phyloP scores from a whole-genome alignment of 371 early-diverging fungal genomes.

The Saksenaea vasiformis region DNA sequence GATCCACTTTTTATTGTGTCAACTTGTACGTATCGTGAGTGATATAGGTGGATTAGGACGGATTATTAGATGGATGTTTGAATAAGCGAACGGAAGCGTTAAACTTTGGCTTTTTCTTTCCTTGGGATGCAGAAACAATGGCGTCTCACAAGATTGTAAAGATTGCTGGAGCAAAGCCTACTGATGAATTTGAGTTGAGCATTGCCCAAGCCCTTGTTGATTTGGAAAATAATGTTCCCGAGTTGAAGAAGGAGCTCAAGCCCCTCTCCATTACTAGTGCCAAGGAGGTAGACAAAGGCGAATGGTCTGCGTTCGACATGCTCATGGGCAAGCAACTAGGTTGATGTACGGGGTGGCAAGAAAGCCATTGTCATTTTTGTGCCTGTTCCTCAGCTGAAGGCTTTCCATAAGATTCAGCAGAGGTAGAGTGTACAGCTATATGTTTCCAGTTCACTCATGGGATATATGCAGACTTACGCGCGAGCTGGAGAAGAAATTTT shows the following conservation, averaged over 20 bases:
- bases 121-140: constrained; percentile 29
- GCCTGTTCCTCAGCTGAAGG: constrained; percentile 90
- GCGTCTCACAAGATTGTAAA: constrained; percentile 71
- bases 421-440: constrained; percentile 45
- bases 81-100: constrained; percentile 1
- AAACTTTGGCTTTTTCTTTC: background rate
- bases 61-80: constrained; percentile 17
- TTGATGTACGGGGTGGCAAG: constrained; percentile 90
- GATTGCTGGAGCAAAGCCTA: constrained; percentile 71
- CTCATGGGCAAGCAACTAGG: constrained; percentile 38
- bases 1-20: too few relatives aligned
- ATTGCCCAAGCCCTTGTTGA: constrained; percentile 95
- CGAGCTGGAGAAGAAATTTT: constrained; percentile 99
- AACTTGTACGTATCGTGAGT: too few relatives aligned
- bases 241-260: constrained; percentile 91
- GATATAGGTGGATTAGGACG: background rate
- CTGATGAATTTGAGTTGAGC: constrained; percentile 86
- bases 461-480: constrained; percentile 74
- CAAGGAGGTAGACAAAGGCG: constrained; percentile 78
- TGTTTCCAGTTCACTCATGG: background rate
- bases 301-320: background rate
- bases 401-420: constrained; percentile 93
- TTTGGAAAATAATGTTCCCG: constrained; percentile 88
- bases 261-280: constrained; percentile 88
- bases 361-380: constrained; percentile 95